phyloP scores from a whole-genome alignment of 495 filamentous ascomycete genomes.

The Tuber indicum region DNA sequence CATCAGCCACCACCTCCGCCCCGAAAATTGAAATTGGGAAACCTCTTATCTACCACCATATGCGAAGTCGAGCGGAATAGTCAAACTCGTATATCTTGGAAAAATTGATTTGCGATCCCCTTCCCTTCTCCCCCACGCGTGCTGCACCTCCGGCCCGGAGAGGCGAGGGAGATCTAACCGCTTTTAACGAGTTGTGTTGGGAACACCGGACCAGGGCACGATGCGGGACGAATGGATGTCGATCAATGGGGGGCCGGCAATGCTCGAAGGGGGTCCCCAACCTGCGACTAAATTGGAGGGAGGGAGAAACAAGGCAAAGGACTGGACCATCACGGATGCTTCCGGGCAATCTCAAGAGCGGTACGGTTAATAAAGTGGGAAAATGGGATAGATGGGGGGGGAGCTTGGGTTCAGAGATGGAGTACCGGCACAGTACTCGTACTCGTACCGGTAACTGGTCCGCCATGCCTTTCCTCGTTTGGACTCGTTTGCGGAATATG shows the following conservation, averaged over 20 bases:
- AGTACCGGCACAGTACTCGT: not conserved
- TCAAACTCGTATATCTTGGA: not conserved
- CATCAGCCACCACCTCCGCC: not conserved
- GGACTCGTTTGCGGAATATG: not conserved
- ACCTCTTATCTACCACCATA: not conserved
- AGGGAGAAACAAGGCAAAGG: too few relatives aligned
- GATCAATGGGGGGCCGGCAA: not conserved
- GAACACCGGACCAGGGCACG: not conserved
- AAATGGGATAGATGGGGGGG: not conserved
- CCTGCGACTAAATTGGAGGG: too few relatives aligned
- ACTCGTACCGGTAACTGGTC: not conserved
- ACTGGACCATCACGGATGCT: not conserved
- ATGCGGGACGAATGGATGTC: not conserved
- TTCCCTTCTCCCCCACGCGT: not conserved
- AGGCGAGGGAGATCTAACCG: constrained; percentile 2
- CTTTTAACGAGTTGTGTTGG: not conserved
- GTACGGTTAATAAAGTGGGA: too few relatives aligned
- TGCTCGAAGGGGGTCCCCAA: too few relatives aligned
- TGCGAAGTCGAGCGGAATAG: not conserved
- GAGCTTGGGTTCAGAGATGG: not conserved
- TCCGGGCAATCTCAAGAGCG: not conserved
- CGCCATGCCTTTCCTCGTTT: not conserved
- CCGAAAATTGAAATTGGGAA: not conserved
- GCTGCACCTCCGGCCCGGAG: constrained; percentile 1
- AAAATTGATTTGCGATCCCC: not conserved